Conservation (phyloP, 768 basidiomycete species). For the Lentinula raphanica region DNA sequence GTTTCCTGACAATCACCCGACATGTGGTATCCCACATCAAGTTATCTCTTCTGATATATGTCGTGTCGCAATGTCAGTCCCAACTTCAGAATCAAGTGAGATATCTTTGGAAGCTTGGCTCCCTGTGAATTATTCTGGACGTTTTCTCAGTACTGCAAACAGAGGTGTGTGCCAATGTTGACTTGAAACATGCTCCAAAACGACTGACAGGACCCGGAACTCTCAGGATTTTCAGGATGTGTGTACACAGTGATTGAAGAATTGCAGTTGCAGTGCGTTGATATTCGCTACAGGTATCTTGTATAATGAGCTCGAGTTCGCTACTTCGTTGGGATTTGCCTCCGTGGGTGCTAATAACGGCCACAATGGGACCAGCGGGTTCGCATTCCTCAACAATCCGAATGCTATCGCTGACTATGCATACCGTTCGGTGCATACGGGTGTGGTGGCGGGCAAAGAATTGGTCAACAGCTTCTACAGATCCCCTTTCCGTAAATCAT, state of each 20-base stretch:
- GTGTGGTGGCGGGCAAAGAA: constrained; percentile 16
- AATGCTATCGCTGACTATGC: background rate
- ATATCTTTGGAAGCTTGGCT: constrained; percentile 12
- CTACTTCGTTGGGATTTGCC: background rate
- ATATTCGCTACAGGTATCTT: background rate
- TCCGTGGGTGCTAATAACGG: background rate
- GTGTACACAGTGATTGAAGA: background rate
- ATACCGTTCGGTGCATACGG: constrained; percentile 12
- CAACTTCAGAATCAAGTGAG: constrained; percentile 7
- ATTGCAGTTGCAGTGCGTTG: background rate
- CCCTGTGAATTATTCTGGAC: constrained; percentile 7
- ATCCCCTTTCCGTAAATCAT: constrained; percentile 12
- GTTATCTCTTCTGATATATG: constrained; percentile 6
- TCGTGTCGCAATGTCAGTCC: constrained; percentile 8
- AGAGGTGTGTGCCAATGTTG: constrained; percentile 7
- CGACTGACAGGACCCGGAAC: background rate
- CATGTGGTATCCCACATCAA: background rate
- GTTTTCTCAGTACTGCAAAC: constrained; percentile 10
- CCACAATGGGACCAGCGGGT: background rate
- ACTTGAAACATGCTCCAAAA: background rate
- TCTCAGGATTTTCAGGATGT: background rate
- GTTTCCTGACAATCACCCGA: background rate
- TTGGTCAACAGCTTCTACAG: constrained; percentile 17
- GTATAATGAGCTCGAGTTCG: background rate
- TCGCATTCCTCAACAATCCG: background rate